phyloP scores from a whole-genome alignment of 106 monocot genomes.

The Platanthera zijinensis region DNA sequence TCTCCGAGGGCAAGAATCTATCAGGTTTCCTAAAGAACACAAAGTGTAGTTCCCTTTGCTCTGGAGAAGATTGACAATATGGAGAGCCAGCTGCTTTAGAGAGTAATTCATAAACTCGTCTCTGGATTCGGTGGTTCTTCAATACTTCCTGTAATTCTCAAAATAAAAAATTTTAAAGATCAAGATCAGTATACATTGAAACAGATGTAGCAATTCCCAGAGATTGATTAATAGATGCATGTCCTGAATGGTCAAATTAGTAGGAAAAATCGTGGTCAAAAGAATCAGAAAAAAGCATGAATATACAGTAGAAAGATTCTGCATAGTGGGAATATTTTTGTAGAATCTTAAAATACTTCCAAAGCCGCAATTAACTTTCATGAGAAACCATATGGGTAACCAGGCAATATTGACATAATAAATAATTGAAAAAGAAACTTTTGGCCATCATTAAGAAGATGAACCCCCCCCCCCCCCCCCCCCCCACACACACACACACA shows the following conservation, averaged over 20 bases:
- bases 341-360: too few relatives aligned
- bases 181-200: not conserved
- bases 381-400: too few relatives aligned
- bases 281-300: not conserved
- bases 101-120: constrained; percentile 72
- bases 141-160: constrained; percentile 63
- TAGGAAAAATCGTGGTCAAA: not conserved
- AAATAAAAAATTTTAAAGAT: not conserved
- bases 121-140: constrained; percentile 63
- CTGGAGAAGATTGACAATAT: constrained; percentile 18
- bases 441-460: too few relatives aligned
- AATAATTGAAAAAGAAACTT: not conserved
- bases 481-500: not conserved
- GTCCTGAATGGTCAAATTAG: not conserved
- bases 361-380: too few relatives aligned
- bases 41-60: constrained; percentile 70
- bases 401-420: not conserved
- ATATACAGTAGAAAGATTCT: not conserved
- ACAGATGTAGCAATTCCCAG: not conserved
- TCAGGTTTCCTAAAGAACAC: constrained; percentile 80
- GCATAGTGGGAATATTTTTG: too few relatives aligned
- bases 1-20: constrained; percentile 58
- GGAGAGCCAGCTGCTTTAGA: constrained; percentile 51
- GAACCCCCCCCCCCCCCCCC: too few relatives aligned
- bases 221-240: not conserved